A percentile compares a stretch with the other conserved stretches of the same genome.
Evolutionary conservation across 2,329 filamentous ascomycete genomes (phyloP).

Genomic region (Neofusicoccum kwambonambiense): DNA sequence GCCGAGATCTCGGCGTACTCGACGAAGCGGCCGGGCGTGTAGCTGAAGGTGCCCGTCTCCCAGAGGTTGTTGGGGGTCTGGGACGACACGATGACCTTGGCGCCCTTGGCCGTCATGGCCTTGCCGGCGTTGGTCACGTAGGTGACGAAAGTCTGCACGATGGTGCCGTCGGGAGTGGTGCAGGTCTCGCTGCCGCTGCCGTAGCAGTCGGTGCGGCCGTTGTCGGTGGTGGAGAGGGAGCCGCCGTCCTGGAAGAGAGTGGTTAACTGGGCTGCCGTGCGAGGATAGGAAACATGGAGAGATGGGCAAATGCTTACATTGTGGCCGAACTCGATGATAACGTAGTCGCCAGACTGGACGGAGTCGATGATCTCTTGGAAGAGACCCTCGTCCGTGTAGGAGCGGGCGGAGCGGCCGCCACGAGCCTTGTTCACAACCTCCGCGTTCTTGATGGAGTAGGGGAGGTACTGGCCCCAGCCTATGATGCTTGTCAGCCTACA

Average conservation of each 20-base stretch:
- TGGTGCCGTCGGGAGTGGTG: slow-evolving; percentile 46
- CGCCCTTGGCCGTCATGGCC: slow-evolving; percentile 54
- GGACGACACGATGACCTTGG: slow-evolving; percentile 54
- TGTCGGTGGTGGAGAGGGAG: slow-evolving; percentile 52
- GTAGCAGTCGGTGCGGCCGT: slow-evolving; percentile 58
- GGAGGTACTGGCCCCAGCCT: slow-evolving; percentile 63
- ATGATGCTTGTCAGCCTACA: background rate
- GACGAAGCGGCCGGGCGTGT: slow-evolving; percentile 53
- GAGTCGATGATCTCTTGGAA: slow-evolving; percentile 56
- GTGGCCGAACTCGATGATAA: slow-evolving; percentile 68
- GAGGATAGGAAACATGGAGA: too few species aligned
- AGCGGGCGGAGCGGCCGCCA: slow-evolving; percentile 63
- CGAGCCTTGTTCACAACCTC: slow-evolving; percentile 61
- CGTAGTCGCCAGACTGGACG: slow-evolving; percentile 58
- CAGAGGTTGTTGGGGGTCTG: slow-evolving; percentile 61
- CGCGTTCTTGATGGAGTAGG: slow-evolving; percentile 45
- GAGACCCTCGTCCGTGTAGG: slow-evolving; percentile 62
- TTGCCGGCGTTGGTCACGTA: slow-evolving; percentile 58
- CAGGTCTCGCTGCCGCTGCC: slow-evolving; percentile 55
- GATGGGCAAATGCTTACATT: slow-evolving; percentile 49
- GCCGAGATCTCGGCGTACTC: slow-evolving; percentile 21
- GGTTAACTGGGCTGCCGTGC: slow-evolving; percentile 9
- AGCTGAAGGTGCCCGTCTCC: slow-evolving; percentile 52
- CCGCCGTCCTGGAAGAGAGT: slow-evolving; percentile 45
- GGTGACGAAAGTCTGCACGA: slow-evolving; percentile 58